A percentile compares a stretch with the other conserved stretches of the same genome.
These are phyloP conservation scores for Chrysoporthe cubensis DNA, from an alignment of 2,329 filamentous ascomycete species.

Conservation along the genomic window DNA sequence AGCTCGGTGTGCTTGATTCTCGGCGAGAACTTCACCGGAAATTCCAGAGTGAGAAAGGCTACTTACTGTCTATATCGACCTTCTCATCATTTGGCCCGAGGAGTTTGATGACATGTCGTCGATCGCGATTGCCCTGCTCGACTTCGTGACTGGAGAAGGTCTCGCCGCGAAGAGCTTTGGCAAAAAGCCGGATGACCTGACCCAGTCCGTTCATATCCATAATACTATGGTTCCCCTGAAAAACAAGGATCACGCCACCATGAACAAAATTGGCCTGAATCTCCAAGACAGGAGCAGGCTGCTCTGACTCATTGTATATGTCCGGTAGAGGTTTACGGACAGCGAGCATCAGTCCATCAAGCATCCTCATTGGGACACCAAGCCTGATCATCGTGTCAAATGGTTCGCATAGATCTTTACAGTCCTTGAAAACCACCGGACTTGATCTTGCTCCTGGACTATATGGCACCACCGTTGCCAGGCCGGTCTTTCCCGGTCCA, in stretches of 20 bases:
- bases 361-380: constrained; percentile 19
- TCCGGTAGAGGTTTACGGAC: constrained; percentile 17
- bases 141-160: constrained; percentile 11
- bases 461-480: constrained; percentile 21
- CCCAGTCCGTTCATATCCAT: constrained; percentile 34
- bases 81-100: constrained; percentile 14
- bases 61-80: constrained; percentile 15
- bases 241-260: constrained; percentile 31
- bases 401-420: constrained; percentile 3
- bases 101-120: constrained; percentile 15
- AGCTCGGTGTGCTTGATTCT: no score
- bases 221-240: constrained; percentile 30
- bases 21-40: neutral
- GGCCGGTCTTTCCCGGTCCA: constrained; percentile 14
- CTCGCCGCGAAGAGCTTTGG: constrained; percentile 19
- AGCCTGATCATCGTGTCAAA: constrained; percentile 14
- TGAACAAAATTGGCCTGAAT: constrained; percentile 32
- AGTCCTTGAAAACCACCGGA: constrained; percentile 15
- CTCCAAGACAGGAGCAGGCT: constrained; percentile 17
- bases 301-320: constrained; percentile 17
- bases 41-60: neutral
- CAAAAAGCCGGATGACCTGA: constrained; percentile 26
- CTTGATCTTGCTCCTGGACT: constrained; percentile 5
- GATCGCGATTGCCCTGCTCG: constrained; percentile 21
- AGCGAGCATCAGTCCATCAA: constrained; percentile 17